phyloP scores from a whole-genome alignment of 805 yeast genomes.

The Candida alai region DNA sequence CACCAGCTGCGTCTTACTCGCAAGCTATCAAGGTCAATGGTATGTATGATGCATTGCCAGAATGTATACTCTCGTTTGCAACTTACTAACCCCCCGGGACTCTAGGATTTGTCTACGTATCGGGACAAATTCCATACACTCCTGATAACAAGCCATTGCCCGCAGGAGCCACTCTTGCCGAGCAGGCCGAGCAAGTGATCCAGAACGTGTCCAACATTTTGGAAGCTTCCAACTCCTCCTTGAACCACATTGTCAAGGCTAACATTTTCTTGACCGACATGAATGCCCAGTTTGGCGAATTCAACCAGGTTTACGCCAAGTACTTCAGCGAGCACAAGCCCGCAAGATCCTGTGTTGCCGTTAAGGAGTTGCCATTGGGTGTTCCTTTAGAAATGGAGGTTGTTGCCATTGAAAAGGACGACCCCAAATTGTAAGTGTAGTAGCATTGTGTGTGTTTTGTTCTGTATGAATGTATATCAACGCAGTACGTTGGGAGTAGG shows the following conservation, averaged over 20 bases:
- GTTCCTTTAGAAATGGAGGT: constrained; percentile 89
- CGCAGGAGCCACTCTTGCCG: constrained; percentile 62
- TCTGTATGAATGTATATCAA: too few species aligned
- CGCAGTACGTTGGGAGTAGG: too few species aligned
- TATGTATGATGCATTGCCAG: constrained; percentile 18
- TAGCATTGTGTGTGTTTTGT: too few species aligned
- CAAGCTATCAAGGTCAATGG: constrained; percentile 90
- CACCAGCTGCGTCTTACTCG: constrained; percentile 95
- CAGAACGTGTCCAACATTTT: constrained; percentile 68
- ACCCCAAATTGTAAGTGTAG: constrained; percentile 10
- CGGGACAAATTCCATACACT: constrained; percentile 94
- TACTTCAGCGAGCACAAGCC: constrained; percentile 80
- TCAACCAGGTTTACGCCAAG: constrained; percentile 80
- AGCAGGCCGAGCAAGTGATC: constrained; percentile 72
- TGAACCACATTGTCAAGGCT: constrained; percentile 82
- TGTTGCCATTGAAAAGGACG: constrained; percentile 67
- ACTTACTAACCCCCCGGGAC: constrained; percentile 17
- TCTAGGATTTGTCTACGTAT: constrained; percentile 75
- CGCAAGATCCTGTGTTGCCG: constrained; percentile 98
- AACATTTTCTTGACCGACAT: constrained; percentile 91
- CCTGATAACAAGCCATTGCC: constrained; percentile 75
- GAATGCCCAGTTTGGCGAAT: constrained; percentile 68
- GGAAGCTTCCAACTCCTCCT: constrained; percentile 79
- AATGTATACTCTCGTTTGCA: neutral
- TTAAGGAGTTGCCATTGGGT: constrained; percentile 83